These are phyloP conservation scores for Trifolium subterraneum DNA, from an alignment of 306 rosid species.

Conservation along the genomic window DNA sequence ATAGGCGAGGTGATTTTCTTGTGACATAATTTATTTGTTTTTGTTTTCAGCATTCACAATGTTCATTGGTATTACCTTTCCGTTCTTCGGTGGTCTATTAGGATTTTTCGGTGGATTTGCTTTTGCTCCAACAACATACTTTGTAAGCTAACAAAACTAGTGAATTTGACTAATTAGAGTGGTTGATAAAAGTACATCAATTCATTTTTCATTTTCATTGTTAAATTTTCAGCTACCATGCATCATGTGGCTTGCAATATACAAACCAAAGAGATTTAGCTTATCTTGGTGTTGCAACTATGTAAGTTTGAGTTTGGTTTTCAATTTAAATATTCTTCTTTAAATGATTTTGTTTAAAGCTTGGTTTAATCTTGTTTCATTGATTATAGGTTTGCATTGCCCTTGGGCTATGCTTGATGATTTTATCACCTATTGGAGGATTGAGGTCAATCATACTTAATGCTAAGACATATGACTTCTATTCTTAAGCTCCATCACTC, in stretches of 20 bases:
- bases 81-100: conserved; percentile 77
- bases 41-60: conserved; percentile 67
- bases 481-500: conserved; percentile 19
- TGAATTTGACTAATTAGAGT: not conserved
- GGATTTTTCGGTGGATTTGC: conserved; percentile 89
- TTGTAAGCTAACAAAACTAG: conserved; percentile 52
- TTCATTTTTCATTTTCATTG: not conserved
- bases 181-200: not conserved
- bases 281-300: conserved; percentile 82
- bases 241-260: conserved; percentile 79
- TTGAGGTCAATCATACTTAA: conserved; percentile 57
- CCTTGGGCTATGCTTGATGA: conserved; percentile 57
- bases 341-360: not conserved
- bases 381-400: conserved; percentile 72
- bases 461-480: conserved; percentile 64
- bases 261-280: conserved; percentile 73
- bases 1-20: not conserved
- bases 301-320: conserved; percentile 50
- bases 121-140: conserved; percentile 88
- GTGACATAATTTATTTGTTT: conserved; percentile 18
- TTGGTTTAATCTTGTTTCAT: conserved; percentile 6
- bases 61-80: conserved; percentile 76
- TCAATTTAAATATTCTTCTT: conserved; percentile 11
- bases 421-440: conserved; percentile 76
- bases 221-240: conserved; percentile 82